Percentiles rank a stretch among this genome's conserved stretches.
Evolutionary conservation across 345 rosid species (phyloP).

Genomic region (Raphanus sativus): DNA sequence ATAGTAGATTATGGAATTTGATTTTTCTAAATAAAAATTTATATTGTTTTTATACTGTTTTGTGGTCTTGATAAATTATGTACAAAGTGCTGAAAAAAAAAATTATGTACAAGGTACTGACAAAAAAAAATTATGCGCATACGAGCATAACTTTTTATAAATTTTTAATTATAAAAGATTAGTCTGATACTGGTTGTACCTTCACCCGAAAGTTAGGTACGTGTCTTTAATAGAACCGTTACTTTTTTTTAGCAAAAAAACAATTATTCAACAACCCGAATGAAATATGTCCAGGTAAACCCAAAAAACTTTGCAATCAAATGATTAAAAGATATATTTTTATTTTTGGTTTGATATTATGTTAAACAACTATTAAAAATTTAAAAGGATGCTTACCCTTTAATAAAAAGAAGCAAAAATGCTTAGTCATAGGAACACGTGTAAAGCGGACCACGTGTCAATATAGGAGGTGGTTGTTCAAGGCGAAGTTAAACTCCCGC

Average conservation of each 20-base stretch:
- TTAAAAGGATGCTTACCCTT: background rate
- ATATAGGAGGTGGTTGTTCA: background rate
- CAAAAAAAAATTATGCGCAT: too few relatives aligned
- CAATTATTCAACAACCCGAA: background rate
- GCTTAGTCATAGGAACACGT: constrained; percentile 36
- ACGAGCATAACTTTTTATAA: too few relatives aligned
- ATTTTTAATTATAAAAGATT: too few relatives aligned
- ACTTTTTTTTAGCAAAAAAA: background rate
- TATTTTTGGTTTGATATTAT: background rate
- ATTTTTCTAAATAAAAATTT: too few relatives aligned
- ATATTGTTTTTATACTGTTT: too few relatives aligned
- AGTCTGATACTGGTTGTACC: too few relatives aligned
- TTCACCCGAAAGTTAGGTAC: too few relatives aligned
- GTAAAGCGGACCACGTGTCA: constrained; percentile 12
- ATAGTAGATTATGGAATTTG: too few relatives aligned
- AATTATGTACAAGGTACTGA: too few relatives aligned
- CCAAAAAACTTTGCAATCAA: background rate
- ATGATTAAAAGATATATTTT: background rate
- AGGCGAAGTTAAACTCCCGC: constrained; percentile 30
- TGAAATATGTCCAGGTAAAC: background rate
- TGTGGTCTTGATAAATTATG: too few relatives aligned
- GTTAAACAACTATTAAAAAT: background rate
- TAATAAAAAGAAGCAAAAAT: background rate
- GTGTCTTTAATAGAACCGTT: too few relatives aligned
- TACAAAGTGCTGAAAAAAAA: too few relatives aligned